Evolutionary conservation across 1,139 yeast genomes (phyloP).

Genomic region (Arxiozyma slooffiae): DNA sequence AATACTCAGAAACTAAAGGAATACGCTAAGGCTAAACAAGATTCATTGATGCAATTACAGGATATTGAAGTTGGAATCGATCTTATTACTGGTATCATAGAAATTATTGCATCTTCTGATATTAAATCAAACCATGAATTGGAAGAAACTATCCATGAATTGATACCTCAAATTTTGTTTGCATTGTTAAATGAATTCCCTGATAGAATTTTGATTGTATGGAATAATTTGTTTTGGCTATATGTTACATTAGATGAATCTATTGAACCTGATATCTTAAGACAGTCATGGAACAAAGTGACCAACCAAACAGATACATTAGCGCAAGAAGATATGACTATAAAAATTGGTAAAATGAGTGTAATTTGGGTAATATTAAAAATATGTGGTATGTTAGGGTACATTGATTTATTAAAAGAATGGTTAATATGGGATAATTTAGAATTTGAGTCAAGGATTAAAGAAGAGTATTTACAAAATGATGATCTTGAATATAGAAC

Average conservation of each 20-base stretch:
- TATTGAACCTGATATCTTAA: conserved; percentile 6
- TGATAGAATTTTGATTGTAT: conserved; percentile 49
- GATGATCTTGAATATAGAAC: conserved; percentile 23
- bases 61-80: conserved; percentile 66
- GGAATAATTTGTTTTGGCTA: conserved; percentile 63
- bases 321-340: conserved; percentile 31
- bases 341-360: conserved; percentile 44
- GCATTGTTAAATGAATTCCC: conserved; percentile 38
- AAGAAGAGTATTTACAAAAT: conserved; percentile 17
- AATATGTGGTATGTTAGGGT: conserved; percentile 21
- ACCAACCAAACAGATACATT: conserved; percentile 10
- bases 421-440: conserved; percentile 19
- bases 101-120: conserved; percentile 35
- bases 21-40: conserved; percentile 34
- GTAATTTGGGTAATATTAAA: conserved; percentile 53
- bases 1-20: conserved; percentile 36
- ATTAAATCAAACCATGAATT: conserved; percentile 24
- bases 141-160: conserved; percentile 29
- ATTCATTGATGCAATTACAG: conserved; percentile 48
- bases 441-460: conserved; percentile 17
- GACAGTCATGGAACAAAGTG: conserved; percentile 6
- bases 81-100: conserved; percentile 64
- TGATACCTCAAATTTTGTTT: conserved; percentile 36
- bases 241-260: conserved; percentile 16
- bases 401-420: conserved; percentile 11